phyloP scores from a whole-genome alignment of 345 rosid species.

The Aegle marmelos region DNA sequence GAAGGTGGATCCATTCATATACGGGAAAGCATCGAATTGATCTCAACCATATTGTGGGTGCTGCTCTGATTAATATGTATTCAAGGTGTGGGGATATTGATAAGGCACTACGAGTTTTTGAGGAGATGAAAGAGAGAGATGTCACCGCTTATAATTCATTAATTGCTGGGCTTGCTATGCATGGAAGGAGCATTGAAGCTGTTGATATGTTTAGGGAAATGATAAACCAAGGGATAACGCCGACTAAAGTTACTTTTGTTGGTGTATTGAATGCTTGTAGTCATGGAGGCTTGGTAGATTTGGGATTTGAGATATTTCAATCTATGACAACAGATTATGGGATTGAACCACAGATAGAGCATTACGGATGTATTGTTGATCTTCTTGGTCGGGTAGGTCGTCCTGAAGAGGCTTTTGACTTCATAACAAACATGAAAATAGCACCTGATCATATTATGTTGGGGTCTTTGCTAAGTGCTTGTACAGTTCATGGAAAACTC shows the following conservation, averaged over 20 bases:
- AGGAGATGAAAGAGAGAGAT: conserved; percentile 41
- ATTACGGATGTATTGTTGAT: conserved; percentile 64
- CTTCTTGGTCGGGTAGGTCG: conserved; percentile 57
- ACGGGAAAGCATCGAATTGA: conserved; percentile 32
- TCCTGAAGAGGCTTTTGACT: conserved; percentile 44
- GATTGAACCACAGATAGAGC: conserved; percentile 55
- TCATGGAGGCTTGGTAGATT: conserved; percentile 58
- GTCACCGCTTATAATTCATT: conserved; percentile 52
- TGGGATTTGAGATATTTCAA: conserved; percentile 47
- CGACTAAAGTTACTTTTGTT: conserved; percentile 52
- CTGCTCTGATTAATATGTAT: conserved; percentile 65
- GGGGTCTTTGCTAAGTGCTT: conserved; percentile 62
- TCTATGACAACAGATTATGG: conserved; percentile 49
- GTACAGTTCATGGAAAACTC: conserved; percentile 52
- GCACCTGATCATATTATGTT: conserved; percentile 59
- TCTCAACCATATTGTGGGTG: conserved; percentile 51
- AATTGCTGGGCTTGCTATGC: conserved; percentile 59
- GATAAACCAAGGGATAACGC: conserved; percentile 42
- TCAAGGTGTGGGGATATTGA: conserved; percentile 52
- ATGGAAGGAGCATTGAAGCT: conserved; percentile 52
- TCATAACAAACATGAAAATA: conserved; percentile 38
- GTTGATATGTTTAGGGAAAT: conserved; percentile 37
- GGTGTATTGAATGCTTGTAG: conserved; percentile 61
- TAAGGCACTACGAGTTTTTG: conserved; percentile 42
- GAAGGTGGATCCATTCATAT: conserved; percentile 61